A percentile compares a stretch with the other conserved stretches of the same genome.
These are phyloP conservation scores for Suhomyces chickasaworum DNA, from an alignment of 1,139 yeast genomes.

Conservation along the genomic window DNA sequence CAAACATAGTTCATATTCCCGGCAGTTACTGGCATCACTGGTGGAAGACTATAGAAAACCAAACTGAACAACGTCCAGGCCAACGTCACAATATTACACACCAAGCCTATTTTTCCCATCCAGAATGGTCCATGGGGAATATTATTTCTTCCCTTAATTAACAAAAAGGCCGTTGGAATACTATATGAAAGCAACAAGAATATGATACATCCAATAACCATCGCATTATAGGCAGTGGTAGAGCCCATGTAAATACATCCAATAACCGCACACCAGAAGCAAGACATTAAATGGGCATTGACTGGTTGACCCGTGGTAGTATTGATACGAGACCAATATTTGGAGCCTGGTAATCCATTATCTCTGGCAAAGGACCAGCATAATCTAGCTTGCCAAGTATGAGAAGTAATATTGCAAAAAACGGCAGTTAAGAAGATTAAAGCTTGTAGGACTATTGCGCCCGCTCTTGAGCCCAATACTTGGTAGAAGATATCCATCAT, in stretches of 20 bases:
- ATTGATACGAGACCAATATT: constrained; percentile 36
- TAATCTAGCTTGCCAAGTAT: constrained; percentile 43
- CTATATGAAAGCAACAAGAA: constrained; percentile 38
- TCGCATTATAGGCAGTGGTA: constrained; percentile 45
- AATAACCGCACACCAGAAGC: constrained; percentile 38
- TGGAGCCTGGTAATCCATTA: constrained; percentile 44
- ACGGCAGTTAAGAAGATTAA: constrained; percentile 41
- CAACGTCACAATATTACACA: constrained; percentile 27
- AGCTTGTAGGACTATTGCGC: constrained; percentile 40
- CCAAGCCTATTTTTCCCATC: constrained; percentile 38
- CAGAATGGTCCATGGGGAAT: constrained; percentile 51
- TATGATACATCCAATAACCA: constrained; percentile 40
- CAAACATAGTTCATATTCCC: constrained; percentile 50
- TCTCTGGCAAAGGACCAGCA: constrained; percentile 41
- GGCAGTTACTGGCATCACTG: constrained; percentile 47
- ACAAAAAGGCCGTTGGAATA: constrained; percentile 36
- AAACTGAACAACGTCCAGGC: constrained; percentile 45
- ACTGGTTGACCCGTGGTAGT: constrained; percentile 36
- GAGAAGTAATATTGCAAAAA: constrained; percentile 46
- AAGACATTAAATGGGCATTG: constrained; percentile 40
- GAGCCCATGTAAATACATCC: constrained; percentile 48
- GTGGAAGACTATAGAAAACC: constrained; percentile 47
- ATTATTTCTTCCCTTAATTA: constrained; percentile 38
- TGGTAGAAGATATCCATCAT: constrained; percentile 45
- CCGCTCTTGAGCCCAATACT: constrained; percentile 38